These are phyloP conservation scores for Malbranchea cinnamomea DNA, from an alignment of 2,329 filamentous ascomycete genomes.

Conservation along the genomic window DNA sequence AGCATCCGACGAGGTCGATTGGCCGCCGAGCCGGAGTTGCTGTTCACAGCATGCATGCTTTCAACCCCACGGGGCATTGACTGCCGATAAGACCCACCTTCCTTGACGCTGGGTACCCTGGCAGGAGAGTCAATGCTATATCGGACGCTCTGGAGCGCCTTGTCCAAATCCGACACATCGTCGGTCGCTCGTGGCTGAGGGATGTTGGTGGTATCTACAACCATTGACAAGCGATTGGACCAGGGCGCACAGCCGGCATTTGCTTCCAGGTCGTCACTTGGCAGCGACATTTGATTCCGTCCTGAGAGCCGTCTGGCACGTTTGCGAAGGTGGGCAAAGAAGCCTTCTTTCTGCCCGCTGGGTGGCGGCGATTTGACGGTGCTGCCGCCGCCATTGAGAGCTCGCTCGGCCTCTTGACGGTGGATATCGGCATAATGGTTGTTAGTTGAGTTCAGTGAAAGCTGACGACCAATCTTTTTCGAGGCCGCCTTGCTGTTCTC, in stretches of 20 bases:
- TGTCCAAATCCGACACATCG: slow-evolving; percentile 46
- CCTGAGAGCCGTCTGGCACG: slow-evolving; percentile 84
- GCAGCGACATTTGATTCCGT: slow-evolving; percentile 69
- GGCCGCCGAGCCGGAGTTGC: slow-evolving; percentile 45
- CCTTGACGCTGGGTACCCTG: slow-evolving; percentile 23
- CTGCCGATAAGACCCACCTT: not conserved
- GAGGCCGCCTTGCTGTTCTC: slow-evolving; percentile 44
- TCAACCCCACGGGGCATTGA: slow-evolving; percentile 15
- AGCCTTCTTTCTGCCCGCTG: slow-evolving; percentile 65
- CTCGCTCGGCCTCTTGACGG: slow-evolving; percentile 78
- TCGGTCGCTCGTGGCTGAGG: slow-evolving; percentile 33
- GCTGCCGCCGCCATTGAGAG: slow-evolving; percentile 66
- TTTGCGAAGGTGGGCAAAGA: slow-evolving; percentile 94
- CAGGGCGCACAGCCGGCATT: slow-evolving; percentile 83
- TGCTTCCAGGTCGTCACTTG: slow-evolving; percentile 79
- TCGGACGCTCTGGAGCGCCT: slow-evolving; percentile 44
- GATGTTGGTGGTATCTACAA: slow-evolving; percentile 47
- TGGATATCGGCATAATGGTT: slow-evolving; percentile 88
- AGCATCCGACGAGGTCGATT: slow-evolving; percentile 68
- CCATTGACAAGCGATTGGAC: slow-evolving; percentile 73
- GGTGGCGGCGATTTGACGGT: slow-evolving; percentile 65
- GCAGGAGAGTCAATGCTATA: slow-evolving; percentile 39
- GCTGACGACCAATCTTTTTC: slow-evolving; percentile 89
- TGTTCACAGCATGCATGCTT: slow-evolving; percentile 20
- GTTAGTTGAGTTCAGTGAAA: slow-evolving; percentile 80